Evolutionary conservation across 1,284 basidiomycete species (phyloP).

Genomic region (Melampsora larici-populina): DNA sequence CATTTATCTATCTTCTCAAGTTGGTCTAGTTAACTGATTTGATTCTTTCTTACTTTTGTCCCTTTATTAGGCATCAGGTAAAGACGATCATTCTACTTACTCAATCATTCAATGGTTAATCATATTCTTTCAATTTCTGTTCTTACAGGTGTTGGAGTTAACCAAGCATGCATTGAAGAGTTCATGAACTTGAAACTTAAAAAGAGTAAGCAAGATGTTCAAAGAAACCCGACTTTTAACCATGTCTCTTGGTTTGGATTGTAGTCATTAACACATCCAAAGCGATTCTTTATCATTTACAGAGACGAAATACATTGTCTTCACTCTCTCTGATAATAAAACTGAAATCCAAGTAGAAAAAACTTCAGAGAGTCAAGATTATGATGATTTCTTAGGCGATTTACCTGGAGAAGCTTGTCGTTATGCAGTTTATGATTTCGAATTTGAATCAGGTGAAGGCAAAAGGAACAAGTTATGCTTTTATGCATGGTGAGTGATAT

Average conservation of each 20-base stretch:
- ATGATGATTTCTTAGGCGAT: constrained; percentile 72
- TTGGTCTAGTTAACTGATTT: too few relatives aligned
- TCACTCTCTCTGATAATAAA: constrained; percentile 64
- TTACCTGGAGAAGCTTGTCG: constrained; percentile 74
- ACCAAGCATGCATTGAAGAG: constrained; percentile 62
- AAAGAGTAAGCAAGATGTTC: constrained; percentile 59
- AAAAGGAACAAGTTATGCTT: constrained; percentile 89
- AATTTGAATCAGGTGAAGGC: constrained; percentile 74
- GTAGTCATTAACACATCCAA: neutral
- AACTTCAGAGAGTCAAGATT: constrained; percentile 59
- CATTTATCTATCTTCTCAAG: too few relatives aligned
- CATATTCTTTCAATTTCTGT: constrained; percentile 50
- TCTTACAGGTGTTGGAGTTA: constrained; percentile 73
- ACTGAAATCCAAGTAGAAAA: constrained; percentile 75
- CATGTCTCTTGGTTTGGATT: neutral
- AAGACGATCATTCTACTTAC: too few relatives aligned
- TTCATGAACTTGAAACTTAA: constrained; percentile 77
- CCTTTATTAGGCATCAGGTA: too few relatives aligned
- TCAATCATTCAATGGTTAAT: too few relatives aligned
- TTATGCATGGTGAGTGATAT: constrained; percentile 65
- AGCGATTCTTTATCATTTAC: constrained; percentile 5
- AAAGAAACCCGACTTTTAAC: neutral
- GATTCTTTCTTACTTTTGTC: too few relatives aligned
- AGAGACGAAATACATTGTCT: constrained; percentile 80
- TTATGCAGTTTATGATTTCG: constrained; percentile 91